Evolutionary conservation across 2,329 filamentous ascomycete genomes (phyloP).

Genomic region (Ploettnerulaceae sp.): DNA sequence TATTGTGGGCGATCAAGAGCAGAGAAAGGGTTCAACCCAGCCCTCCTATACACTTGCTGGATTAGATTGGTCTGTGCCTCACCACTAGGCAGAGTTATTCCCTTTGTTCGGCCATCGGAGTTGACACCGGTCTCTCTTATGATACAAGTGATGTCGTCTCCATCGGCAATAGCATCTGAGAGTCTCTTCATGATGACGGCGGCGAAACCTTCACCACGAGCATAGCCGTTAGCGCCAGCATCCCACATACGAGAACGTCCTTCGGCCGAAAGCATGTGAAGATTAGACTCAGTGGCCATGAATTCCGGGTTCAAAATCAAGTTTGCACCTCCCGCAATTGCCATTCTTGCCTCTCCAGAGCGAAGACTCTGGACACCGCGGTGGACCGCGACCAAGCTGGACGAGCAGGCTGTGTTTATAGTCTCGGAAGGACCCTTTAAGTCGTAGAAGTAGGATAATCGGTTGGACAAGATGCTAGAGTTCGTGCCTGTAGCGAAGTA

Average conservation of each 20-base stretch:
- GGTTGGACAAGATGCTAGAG: conserved; percentile 36
- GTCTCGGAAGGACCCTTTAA: conserved; percentile 36
- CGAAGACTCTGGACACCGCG: conserved; percentile 24
- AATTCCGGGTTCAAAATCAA: conserved; percentile 16
- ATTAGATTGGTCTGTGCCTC: conserved; percentile 36
- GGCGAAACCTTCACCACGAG: conserved; percentile 48
- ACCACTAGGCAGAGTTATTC: conserved; percentile 50
- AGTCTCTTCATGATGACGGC: conserved; percentile 55
- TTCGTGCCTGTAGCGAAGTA: conserved; percentile 35
- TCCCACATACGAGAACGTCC: conserved; percentile 39
- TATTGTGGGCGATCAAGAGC: conserved; percentile 14
- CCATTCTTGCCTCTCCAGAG: conserved; percentile 13
- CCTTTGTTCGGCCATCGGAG: conserved; percentile 44
- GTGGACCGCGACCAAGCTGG: conserved; percentile 36
- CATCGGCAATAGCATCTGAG: conserved; percentile 45
- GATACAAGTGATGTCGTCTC: conserved; percentile 53
- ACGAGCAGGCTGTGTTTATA: conserved; percentile 40
- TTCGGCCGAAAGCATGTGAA: conserved; percentile 34
- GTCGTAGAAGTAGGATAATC: conserved; percentile 41
- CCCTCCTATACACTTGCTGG: conserved; percentile 39
- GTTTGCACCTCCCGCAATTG: conserved; percentile 25
- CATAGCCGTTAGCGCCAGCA: conserved; percentile 21
- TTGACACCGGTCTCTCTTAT: conserved; percentile 45
- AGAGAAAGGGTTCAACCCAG: conserved; percentile 38
- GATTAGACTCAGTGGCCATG: conserved; percentile 37